These are phyloP conservation scores for Lichtheimia ornata DNA, from an alignment of 371 early-diverging fungal species.

Conservation along the genomic window DNA sequence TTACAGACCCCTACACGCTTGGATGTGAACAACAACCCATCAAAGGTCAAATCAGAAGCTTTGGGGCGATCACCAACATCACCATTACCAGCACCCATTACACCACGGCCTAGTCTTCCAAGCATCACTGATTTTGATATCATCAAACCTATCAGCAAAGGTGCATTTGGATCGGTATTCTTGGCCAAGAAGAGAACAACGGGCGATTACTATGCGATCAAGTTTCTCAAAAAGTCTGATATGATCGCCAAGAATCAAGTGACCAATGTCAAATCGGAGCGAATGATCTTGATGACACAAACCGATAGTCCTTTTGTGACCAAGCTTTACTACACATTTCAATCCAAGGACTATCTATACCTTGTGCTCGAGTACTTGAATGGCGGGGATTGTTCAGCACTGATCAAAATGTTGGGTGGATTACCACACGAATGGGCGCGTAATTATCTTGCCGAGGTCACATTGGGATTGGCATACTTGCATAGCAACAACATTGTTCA, in stretches of 20 bases:
- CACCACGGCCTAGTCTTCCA: conserved; percentile 54
- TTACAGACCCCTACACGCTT: conserved; percentile 10
- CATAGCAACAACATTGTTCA: conserved; percentile 85
- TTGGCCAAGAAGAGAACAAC: conserved; percentile 85
- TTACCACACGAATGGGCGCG: conserved; percentile 89
- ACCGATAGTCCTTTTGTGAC: conserved; percentile 94
- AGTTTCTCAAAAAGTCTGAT: conserved; percentile 86
- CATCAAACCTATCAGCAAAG: conserved; percentile 91
- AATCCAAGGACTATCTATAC: conserved; percentile 88
- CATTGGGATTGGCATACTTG: conserved; percentile 92
- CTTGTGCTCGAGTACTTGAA: conserved; percentile 96
- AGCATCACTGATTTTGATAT: conserved; percentile 91
- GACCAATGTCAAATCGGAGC: conserved; percentile 87
- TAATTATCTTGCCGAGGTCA: conserved; percentile 94
- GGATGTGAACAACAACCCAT: background rate
- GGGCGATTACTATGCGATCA: conserved; percentile 90
- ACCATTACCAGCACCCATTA: conserved; percentile 46
- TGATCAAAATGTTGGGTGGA: conserved; percentile 83
- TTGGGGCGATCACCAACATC: conserved; percentile 43
- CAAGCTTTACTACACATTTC: conserved; percentile 91
- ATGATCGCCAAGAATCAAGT: conserved; percentile 94
- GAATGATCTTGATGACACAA: conserved; percentile 83
- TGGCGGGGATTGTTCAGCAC: conserved; percentile 96
- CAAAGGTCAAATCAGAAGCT: background rate
- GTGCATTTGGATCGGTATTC: conserved; percentile 91